Conservation (phyloP, 129 eudicot species). For the Tagetes patula region DNA sequence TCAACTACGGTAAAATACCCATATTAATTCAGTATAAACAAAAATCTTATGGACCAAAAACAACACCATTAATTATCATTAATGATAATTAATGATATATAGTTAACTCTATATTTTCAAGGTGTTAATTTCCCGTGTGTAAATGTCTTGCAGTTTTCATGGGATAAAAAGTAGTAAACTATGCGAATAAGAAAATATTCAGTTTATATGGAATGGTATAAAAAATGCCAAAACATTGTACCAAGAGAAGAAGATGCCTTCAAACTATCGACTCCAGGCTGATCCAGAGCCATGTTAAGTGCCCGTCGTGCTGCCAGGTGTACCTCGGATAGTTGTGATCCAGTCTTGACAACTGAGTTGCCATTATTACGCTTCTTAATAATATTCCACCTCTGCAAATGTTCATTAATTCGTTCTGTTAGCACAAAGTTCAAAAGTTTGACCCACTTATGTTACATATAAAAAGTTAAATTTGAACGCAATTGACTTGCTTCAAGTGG, state of each 20-base stretch:
- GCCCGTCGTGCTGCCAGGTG: conserved; percentile 78
- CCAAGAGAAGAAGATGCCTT: conserved; percentile 44
- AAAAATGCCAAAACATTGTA: conserved; percentile 23
- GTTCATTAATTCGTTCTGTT: conserved; percentile 21
- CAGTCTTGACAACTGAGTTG: conserved; percentile 45
- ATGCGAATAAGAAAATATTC: not conserved
- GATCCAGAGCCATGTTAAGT: conserved; percentile 53
- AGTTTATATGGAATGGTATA: not conserved
- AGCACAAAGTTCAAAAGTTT: conserved; percentile 18
- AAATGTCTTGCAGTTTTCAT: not conserved
- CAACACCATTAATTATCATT: conserved; percentile 1
- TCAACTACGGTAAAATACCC: not conserved
- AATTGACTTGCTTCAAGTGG: not conserved
- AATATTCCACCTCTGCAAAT: conserved; percentile 82
- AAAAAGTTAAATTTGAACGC: not conserved
- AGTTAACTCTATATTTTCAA: not conserved
- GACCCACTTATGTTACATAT: not conserved
- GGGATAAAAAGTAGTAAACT: not conserved
- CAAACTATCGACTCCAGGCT: conserved; percentile 49
- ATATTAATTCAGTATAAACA: not conserved
- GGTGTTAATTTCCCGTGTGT: not conserved
- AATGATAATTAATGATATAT: not conserved
- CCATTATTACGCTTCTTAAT: conserved; percentile 61
- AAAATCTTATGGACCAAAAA: not conserved
- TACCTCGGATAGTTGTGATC: conserved; percentile 68